Evolutionary conservation across 768 basidiomycete genomes (phyloP).

Genomic region (Leccinum uliginosum): DNA sequence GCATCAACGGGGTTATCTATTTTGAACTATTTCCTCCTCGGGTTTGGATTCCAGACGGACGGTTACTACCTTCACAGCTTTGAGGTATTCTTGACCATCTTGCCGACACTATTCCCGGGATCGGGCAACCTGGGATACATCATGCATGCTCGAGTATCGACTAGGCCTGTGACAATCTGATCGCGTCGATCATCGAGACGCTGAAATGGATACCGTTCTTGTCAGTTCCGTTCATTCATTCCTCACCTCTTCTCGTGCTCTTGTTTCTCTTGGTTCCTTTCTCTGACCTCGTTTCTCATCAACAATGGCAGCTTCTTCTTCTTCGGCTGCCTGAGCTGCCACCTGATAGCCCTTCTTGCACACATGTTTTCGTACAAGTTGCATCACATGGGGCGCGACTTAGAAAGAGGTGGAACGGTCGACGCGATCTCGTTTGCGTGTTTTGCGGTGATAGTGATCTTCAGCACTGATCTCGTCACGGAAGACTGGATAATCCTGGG

Average conservation of each 20-base stretch:
- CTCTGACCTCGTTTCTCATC: neutral
- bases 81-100: conserved; percentile 76
- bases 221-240: conserved; percentile 9
- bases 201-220: conserved; percentile 34
- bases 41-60: conserved; percentile 67
- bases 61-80: conserved; percentile 75
- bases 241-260: neutral
- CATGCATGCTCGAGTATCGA: conserved; percentile 68
- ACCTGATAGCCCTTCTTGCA: conserved; percentile 51
- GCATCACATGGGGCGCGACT: conserved; percentile 55
- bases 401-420: conserved; percentile 84
- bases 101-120: conserved; percentile 69
- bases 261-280: neutral
- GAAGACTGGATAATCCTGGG: conserved; percentile 59
- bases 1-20: conserved; percentile 57
- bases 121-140: conserved; percentile 71
- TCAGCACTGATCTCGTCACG: conserved; percentile 50
- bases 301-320: conserved; percentile 40
- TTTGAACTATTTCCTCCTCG: conserved; percentile 72
- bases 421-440: conserved; percentile 50
- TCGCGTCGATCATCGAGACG: conserved; percentile 22
- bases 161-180: conserved; percentile 41
- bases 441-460: conserved; percentile 53
- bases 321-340: conserved; percentile 53
- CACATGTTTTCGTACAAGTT: conserved; percentile 61